phyloP scores from a whole-genome alignment of 495 filamentous ascomycete species.

The Podospora sp. region DNA sequence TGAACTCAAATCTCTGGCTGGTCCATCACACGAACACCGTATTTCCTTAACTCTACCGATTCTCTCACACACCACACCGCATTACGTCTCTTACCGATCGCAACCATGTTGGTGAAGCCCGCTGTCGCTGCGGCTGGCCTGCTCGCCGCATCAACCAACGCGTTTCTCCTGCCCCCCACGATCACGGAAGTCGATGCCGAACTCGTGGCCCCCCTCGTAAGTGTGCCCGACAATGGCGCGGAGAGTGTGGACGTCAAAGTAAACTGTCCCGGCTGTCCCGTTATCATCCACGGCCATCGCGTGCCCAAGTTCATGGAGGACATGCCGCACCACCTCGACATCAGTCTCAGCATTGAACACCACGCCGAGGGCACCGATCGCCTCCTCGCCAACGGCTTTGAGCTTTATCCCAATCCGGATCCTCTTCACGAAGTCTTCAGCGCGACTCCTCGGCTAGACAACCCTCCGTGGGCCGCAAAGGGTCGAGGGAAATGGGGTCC shows the following conservation, averaged over 20 bases:
- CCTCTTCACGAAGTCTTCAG: not conserved
- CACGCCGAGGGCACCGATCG: constrained; percentile 32
- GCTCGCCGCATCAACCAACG: constrained; percentile 28
- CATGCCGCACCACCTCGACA: constrained; percentile 43
- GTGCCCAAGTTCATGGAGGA: constrained; percentile 30
- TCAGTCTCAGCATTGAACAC: constrained; percentile 43
- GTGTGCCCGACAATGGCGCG: not conserved
- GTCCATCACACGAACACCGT: not conserved
- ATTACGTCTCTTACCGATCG: not conserved
- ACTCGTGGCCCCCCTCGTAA: constrained; percentile 21
- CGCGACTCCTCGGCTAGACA: not conserved
- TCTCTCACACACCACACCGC: not conserved
- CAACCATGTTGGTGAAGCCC: constrained; percentile 34
- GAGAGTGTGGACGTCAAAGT: constrained; percentile 37
- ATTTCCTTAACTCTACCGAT: not conserved
- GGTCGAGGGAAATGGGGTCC: not conserved
- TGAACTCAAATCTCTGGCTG: constrained; percentile 3
- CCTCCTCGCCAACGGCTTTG: constrained; percentile 48
- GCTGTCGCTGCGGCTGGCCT: constrained; percentile 23
- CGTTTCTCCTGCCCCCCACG: constrained; percentile 36
- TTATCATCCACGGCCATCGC: constrained; percentile 32
- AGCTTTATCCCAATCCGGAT: constrained; percentile 46
- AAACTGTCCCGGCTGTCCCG: constrained; percentile 48
- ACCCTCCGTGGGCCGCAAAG: not conserved
- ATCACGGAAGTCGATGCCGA: constrained; percentile 28